A percentile compares a stretch with the other conserved stretches of the same genome.
phyloP scores from a whole-genome alignment of 805 yeast species.

The Saccharomycopsis capsularis region DNA sequence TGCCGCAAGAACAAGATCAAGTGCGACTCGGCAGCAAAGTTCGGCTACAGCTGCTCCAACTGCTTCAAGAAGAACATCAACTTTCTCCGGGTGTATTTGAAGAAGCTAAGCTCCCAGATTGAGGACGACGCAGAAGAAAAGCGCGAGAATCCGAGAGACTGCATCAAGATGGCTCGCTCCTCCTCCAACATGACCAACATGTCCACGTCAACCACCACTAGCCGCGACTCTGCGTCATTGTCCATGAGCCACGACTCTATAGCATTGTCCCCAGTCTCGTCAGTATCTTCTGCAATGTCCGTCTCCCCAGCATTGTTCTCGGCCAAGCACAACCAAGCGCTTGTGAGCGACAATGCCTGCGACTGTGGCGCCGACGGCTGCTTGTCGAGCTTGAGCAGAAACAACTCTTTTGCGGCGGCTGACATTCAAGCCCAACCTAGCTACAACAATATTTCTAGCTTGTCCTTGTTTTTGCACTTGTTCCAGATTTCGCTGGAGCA shows the following conservation, averaged over 20 bases:
- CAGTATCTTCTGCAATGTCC: constrained; percentile 1
- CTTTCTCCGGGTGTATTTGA: constrained; percentile 7
- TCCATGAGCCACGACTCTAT: not conserved
- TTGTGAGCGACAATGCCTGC: not conserved
- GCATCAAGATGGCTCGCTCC: constrained; percentile 1
- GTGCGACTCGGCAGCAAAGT: constrained; percentile 20
- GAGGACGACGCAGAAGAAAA: not conserved
- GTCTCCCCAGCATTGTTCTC: not conserved
- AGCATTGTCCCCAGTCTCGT: not conserved
- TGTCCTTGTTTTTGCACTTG: constrained; percentile 13
- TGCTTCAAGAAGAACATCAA: constrained; percentile 21
- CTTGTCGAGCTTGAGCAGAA: not conserved
- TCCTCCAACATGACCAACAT: constrained; percentile 4
- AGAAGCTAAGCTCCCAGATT: not conserved
- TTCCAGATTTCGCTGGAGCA: constrained; percentile 8
- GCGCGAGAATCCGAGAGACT: not conserved
- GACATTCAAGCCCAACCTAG: not conserved
- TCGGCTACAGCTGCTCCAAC: constrained; percentile 20
- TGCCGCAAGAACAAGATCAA: constrained; percentile 21
- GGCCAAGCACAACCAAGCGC: not conserved
- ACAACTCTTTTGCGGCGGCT: no score
- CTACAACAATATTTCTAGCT: not conserved
- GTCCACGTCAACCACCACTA: not conserved
- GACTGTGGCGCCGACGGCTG: constrained; percentile 3
- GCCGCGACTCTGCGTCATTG: not conserved